Evolutionary conservation across 1,284 basidiomycete genomes (phyloP), one percentile per base, ranked within the genome.

Genomic region (Phaffia rhodozyma): DNA sequence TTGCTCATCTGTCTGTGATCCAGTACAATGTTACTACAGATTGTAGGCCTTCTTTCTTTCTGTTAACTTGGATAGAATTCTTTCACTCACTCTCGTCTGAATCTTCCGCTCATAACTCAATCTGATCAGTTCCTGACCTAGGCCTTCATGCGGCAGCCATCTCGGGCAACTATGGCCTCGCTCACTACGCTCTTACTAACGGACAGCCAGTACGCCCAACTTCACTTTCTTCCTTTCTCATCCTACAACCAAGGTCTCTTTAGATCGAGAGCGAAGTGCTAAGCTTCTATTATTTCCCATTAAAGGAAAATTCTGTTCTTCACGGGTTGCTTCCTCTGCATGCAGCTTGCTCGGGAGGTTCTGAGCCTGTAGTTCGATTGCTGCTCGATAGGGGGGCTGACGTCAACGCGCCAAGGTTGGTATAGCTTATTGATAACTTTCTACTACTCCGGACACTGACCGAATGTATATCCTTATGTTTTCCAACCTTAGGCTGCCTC

Each of bases 321-420:
- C 89, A 92, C 72, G 91, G 91, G 58, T 86, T 96, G 4, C 83
- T 93, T 32, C 91, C 91, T 1, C 80, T 97, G 20, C 91, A 97
- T 73, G 91, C 89, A 5, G 91, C 91, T 1, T 87, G 84, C 69
- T 87, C 89, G 0, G 89, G 89, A 30, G 92, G 92, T 1, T 87
- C 84, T 71, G 86, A 87, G 66, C 81, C 85, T 60, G 87, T 94
- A 58, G 89, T 94, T 32, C 83, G 83, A 71, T 80, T 91, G 70
- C 78, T 97, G 63, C 87, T 97, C 70, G 89, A 93, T 68, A 79
- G 84, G 65, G 92, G 91, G 23, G 92, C 92, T 27, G 91, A 97
- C 73, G 91, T 94, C 52, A 94, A 96, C 75, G 89, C 89, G 9
- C 86, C 88, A 13, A 70, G 76, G 52, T 63, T 73, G 53, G 59